These are phyloP conservation scores for Calcarisporium arbuscula DNA, from an alignment of 2,329 filamentous ascomycete species.

Conservation along the genomic window DNA sequence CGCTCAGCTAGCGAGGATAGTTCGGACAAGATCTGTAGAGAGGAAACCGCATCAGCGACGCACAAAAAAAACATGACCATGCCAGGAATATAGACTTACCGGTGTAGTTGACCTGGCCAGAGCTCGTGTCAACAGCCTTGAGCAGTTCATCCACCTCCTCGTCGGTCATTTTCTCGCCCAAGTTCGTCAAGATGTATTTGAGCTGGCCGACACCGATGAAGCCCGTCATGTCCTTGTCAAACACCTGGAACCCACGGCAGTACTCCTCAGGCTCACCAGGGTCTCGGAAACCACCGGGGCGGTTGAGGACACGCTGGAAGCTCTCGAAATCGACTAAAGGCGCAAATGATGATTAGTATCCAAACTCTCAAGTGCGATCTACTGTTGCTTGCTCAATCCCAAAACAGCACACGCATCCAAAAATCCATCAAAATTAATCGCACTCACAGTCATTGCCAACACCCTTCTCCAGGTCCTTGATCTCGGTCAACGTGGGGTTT, in stretches of 20 bases:
- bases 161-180: constrained; percentile 99
- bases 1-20: constrained; percentile 73
- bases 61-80: neutral
- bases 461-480: constrained; percentile 83
- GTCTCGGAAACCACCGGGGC: constrained; percentile 95
- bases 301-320: constrained; percentile 94
- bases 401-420: neutral
- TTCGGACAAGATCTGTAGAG: constrained; percentile 69
- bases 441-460: constrained; percentile 86
- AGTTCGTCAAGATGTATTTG: constrained; percentile 94
- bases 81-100: constrained; percentile 47
- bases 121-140: constrained; percentile 95
- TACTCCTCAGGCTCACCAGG: constrained; percentile 97
- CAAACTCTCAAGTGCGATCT: neutral
- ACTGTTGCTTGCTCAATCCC: neutral
- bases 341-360: constrained; percentile 9
- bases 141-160: constrained; percentile 98
- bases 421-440: neutral
- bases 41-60: constrained; percentile 5
- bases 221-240: constrained; percentile 97
- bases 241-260: constrained; percentile 97
- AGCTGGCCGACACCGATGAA: constrained; percentile 97
- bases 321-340: constrained; percentile 88
- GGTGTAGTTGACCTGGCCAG: constrained; percentile 95
- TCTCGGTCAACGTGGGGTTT: constrained; percentile 93